Evolutionary conservation across 352 stramenopile genomes (phyloP).

Genomic region (Paralagenidium karlingii): DNA sequence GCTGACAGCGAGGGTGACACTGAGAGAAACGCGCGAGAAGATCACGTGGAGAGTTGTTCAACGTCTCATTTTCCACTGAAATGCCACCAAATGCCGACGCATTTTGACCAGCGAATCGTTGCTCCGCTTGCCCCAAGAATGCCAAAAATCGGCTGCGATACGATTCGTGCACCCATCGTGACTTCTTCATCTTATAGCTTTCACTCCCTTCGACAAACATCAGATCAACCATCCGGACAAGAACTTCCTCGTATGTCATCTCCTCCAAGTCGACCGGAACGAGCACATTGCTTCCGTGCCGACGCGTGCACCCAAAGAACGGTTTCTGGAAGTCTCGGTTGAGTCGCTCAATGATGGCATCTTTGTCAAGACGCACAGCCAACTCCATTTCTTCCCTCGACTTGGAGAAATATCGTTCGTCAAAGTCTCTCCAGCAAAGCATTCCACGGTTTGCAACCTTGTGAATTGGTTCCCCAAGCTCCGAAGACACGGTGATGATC

Average conservation of each 20-base stretch:
- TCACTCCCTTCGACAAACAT: slow-evolving; percentile 53
- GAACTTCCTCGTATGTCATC: slow-evolving; percentile 78
- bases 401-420: slow-evolving; percentile 70
- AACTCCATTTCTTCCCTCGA: slow-evolving; percentile 53
- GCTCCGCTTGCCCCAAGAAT: slow-evolving; percentile 55
- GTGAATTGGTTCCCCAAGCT: slow-evolving; percentile 80
- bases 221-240: slow-evolving; percentile 61
- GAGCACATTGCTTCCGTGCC: too few relatives aligned
- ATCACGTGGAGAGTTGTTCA: slow-evolving; percentile 30
- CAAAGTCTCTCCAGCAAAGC: slow-evolving; percentile 72
- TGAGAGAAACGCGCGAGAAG: slow-evolving; percentile 27
- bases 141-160: slow-evolving; percentile 51
- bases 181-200: slow-evolving; percentile 27
- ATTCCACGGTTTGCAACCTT: slow-evolving; percentile 71
- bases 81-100: slow-evolving; percentile 23
- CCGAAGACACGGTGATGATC: slow-evolving; percentile 70
- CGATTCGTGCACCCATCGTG: slow-evolving; percentile 69
- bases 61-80: slow-evolving; percentile 4
- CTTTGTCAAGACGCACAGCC: slow-evolving; percentile 56
- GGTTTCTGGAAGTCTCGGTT: slow-evolving; percentile 85
- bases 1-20: slow-evolving; percentile 35
- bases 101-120: slow-evolving; percentile 37
- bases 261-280: slow-evolving; percentile 42
- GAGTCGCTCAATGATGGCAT: slow-evolving; percentile 58
- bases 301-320: slow-evolving; percentile 67